A percentile compares a stretch with the other conserved stretches of the same genome.
phyloP scores from a whole-genome alignment of 2,329 filamentous ascomycete genomes.

The Bisporella sp. region DNA sequence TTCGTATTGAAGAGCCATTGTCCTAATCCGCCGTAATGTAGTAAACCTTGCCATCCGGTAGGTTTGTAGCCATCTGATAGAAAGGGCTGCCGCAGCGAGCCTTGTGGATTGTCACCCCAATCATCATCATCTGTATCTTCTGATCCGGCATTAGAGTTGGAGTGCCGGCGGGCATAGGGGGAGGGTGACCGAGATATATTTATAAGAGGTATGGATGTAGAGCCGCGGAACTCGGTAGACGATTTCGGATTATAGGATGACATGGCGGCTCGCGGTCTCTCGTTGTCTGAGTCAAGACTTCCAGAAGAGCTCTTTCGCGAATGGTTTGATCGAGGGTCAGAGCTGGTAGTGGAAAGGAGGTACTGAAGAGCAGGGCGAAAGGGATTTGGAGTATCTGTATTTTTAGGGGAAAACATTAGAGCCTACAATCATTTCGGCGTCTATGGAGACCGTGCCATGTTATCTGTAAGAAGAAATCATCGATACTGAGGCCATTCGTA shows the following conservation, averaged over 20 bases:
- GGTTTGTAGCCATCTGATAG: slow-evolving; percentile 18
- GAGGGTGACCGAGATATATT: slow-evolving; percentile 37
- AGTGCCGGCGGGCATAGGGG: slow-evolving; percentile 33
- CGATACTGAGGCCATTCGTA: too few species aligned
- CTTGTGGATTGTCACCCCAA: slow-evolving; percentile 23
- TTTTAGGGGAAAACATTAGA: slow-evolving; percentile 23
- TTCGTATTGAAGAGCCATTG: slow-evolving; percentile 40
- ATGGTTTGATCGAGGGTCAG: slow-evolving; percentile 1
- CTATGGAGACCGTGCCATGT: too few species aligned
- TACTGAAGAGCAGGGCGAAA: slow-evolving; percentile 33
- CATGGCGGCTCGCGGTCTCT: slow-evolving; percentile 18
- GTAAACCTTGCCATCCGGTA: slow-evolving; percentile 27
- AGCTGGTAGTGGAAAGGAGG: slow-evolving; percentile 20
- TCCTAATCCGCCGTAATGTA: slow-evolving; percentile 37
- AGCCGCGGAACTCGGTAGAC: slow-evolving; percentile 27
- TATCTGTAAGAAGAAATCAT: too few species aligned
- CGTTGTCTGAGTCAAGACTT: slow-evolving; percentile 20
- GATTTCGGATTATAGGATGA: slow-evolving; percentile 15
- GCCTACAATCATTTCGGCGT: background rate
- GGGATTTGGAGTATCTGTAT: slow-evolving; percentile 24
- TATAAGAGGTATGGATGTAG: slow-evolving; percentile 34
- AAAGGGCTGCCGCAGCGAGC: slow-evolving; percentile 29
- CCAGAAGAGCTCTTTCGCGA: slow-evolving; percentile 17
- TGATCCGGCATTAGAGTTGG: slow-evolving; percentile 30
- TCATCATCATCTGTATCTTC: slow-evolving; percentile 39